Evolutionary conservation across 179 eudicot genomes (phyloP), one percentile per base, ranked within the genome.

Genomic region (Patellifolia procumbens): DNA sequence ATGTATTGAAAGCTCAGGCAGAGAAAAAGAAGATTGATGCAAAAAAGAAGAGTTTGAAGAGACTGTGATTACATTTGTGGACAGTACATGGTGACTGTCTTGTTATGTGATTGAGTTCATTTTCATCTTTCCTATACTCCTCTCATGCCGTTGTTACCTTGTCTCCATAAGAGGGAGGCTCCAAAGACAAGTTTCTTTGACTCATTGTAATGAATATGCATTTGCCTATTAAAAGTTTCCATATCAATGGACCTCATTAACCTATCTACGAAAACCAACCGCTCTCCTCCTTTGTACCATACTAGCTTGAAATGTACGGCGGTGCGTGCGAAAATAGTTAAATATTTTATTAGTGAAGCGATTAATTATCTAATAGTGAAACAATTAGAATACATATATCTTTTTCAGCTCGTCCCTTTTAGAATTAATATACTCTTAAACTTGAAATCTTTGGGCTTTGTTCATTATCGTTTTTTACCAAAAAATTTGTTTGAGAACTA

Each of bases 11-110:
- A 80, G 87, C 78, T 15, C 97, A 87, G 58, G 82, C 82, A 2
- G 98, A 94, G 82, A 94, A 90, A 78, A 94, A 89, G 88, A 94
- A 90, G 85, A 89, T 90, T 12, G 97, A 92, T 70, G 98, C 97
- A 0, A 90, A 72, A n/a, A 94, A 94, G 94, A 90, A 88, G 78
- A 94, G 97, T 85, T 75, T 91, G 81, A 91, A 91, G 84, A 90
- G 98, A 86, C 83, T 93, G 82, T 91, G 81, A 88, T 80, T 8
- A 12, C 79, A 72, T 55, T 24, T 35, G 37, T 35, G 66, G 28
- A 68, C 59, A 56, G 69, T 48, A 59, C 42, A 16, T 43, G 74
- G 51, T 46, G 74, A 12, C 48, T 43, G 46, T 62, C 32, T 0
- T 39, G n/a, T n/a, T 12, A 52, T 12, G 52, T 65, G 73, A 48